Base-by-base conservation (phyloP, 352 stramenopile species). In the Peronospora farinosa region DNA sequence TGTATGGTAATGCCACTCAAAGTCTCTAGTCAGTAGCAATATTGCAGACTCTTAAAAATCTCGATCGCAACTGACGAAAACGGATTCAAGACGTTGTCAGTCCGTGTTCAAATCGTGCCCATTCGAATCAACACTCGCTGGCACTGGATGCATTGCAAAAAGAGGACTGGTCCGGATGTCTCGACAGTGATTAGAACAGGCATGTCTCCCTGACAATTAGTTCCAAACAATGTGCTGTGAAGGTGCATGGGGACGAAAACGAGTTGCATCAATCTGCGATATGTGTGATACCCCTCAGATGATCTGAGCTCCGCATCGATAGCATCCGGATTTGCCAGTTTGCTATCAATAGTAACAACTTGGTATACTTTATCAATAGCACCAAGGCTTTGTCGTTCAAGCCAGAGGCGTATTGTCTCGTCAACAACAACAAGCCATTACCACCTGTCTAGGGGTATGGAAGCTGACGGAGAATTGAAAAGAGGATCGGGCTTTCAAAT, bases 71-170 rank as follows among this genome's bases (percentile, higher is more conserved):
- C 17, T 15, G 23, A 45, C 6, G 10, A 45, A n/a, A 23, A 45
- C n/a, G 10, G 9, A 32, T 28, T 25, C 40, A 44, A 13, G 10
- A 7, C 25, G 40, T 12, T 32, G 35, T 7, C 15, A 11, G 28
- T 44, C 28, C 35, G 27, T 25, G 31, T 51, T 54, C 36, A 54
- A 44, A 51, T 54, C 42, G 58, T 51, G 53, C 40, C 57, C 33
- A 51, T 56, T 51, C 53, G 32, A 63, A 47, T 53, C 42, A 53
- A 57, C 57, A n/a, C 30, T 51, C 55, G 54, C 54, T 68, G 54
- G 51, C 39, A 35, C 32, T 33, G 17, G 3, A 27, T 27, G 23
- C 23, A 27, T 40, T 48, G n/a, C 21, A 41, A 50, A 49, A 38
- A 51, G 33, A 50, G 40, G 16, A 55, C n/a, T 2, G 9, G 6